Base-by-base conservation (phyloP, 257 asterid genomes). In the Nicotiana undulata region DNA sequence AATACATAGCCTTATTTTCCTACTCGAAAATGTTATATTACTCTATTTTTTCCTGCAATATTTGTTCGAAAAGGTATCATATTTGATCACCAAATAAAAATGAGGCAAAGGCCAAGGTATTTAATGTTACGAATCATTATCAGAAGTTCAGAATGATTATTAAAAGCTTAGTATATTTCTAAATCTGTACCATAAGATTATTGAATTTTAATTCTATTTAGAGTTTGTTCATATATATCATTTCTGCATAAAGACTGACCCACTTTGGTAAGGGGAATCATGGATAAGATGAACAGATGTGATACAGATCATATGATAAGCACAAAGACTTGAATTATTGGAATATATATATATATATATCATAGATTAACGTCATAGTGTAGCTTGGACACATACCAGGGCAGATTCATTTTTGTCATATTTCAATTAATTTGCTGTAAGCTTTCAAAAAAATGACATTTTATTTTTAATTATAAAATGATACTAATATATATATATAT, bases 201-300 rank as follows among this genome's bases (percentile, higher is more conserved):
- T 4, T 34, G 8, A 46, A 72, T 46, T 46, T 44, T 22, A 22
- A 22, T 72, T 46, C 22, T 24, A 72, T 22, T 13, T 12, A 72
- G 13, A 6, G 60, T 72, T 22, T 18, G 40, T 24, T 72, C 60
- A 22, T 72, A 1, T 0, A 26, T 58, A 28, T 60, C 15, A 10
- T 22, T 60, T 60, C 65, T 37, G 3, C 55, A 37, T 37, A 20
- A 68, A 55, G 7, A 59, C 6, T 59, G 29, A 20, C 64, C 13
- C 75, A 37, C 18, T 72, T 12, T 20, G 1, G 3, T 2, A 44
- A 22, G 22, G 59, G 18, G 12, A 13, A 46, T 44, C 12, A 44
- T 72, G 77, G 77, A 46, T 72, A 72, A 72, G 60, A 72, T 46
- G 78, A 46, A 72, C 78, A 46, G 60, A 46, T 72, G 55, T 6